phyloP scores from a whole-genome alignment of 495 filamentous ascomycete genomes.

The Penicillium bovifimosum region DNA sequence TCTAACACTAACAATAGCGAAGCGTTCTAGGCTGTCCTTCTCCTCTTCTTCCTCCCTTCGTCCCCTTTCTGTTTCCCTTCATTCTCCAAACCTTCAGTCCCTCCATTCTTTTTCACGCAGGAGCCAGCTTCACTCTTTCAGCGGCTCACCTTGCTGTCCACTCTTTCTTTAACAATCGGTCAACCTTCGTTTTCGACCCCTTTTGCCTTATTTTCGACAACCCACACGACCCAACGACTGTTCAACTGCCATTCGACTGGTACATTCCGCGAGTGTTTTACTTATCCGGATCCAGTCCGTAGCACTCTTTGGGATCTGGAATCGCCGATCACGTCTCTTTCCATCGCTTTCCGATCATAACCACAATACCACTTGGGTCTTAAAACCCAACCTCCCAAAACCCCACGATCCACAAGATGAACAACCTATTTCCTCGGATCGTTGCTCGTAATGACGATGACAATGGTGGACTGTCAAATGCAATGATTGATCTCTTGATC shows the following conservation, averaged over 20 bases:
- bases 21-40: slow-evolving; percentile 12
- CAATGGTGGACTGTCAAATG: slow-evolving; percentile 41
- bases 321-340: slow-evolving; percentile 16
- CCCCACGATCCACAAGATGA: slow-evolving; percentile 29
- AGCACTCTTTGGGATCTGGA: slow-evolving; percentile 19
- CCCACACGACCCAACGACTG: neutral
- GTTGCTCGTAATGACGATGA: slow-evolving; percentile 46
- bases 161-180: slow-evolving; percentile 33
- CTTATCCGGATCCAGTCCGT: slow-evolving; percentile 17
- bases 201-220: slow-evolving; percentile 8
- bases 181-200: slow-evolving; percentile 10
- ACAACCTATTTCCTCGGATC: slow-evolving; percentile 46
- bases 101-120: slow-evolving; percentile 42
- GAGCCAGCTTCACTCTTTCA: slow-evolving; percentile 86
- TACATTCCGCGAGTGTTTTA: slow-evolving; percentile 9
- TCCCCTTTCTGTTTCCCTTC: slow-evolving; percentile 42
- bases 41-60: slow-evolving; percentile 22
- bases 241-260: neutral
- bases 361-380: neutral
- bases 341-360: neutral
- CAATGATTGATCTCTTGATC: slow-evolving; percentile 70
- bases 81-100: slow-evolving; percentile 36
- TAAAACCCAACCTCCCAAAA: slow-evolving; percentile 9
- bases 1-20: slow-evolving; percentile 5
- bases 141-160: slow-evolving; percentile 54